phyloP scores from a whole-genome alignment of 495 filamentous ascomycete genomes.

The Lasiosphaeriaceae sp. region DNA sequence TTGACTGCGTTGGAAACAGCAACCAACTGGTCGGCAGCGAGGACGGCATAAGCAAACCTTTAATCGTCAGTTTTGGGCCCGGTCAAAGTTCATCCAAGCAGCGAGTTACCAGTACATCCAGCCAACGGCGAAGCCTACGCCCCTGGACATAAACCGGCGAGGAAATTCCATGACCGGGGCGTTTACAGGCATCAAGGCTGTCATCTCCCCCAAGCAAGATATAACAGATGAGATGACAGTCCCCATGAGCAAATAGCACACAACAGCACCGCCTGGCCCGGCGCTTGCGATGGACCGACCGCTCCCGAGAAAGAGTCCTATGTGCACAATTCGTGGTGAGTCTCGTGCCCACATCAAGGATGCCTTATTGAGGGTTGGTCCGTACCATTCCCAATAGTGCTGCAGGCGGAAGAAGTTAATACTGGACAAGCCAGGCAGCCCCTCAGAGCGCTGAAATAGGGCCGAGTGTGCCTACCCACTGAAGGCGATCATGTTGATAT shows the following conservation, averaged over 20 bases:
- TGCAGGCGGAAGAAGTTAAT: neutral
- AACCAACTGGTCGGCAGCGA: slow-evolving; percentile 40
- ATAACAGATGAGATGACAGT: slow-evolving; percentile 50
- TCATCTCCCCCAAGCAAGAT: slow-evolving; percentile 50
- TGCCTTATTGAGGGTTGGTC: neutral
- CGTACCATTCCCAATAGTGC: slow-evolving; percentile 36
- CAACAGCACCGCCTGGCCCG: slow-evolving; percentile 36
- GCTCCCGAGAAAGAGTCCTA: slow-evolving; percentile 36
- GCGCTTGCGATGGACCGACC: slow-evolving; percentile 32
- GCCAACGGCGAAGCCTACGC: slow-evolving; percentile 48
- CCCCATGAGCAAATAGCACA: slow-evolving; percentile 40
- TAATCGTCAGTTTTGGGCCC: neutral
- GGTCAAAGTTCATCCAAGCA: too few species aligned
- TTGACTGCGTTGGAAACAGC: slow-evolving; percentile 42
- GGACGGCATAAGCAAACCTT: slow-evolving; percentile 43
- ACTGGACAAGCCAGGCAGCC: neutral
- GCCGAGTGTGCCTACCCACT: slow-evolving; percentile 28
- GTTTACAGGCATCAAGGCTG: slow-evolving; percentile 47
- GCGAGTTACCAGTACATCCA: slow-evolving; percentile 59
- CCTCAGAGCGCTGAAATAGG: neutral
- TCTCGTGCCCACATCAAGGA: neutral
- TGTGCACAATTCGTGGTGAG: neutral
- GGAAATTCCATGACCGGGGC: slow-evolving; percentile 49
- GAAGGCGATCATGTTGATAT: slow-evolving; percentile 42
- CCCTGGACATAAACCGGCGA: slow-evolving; percentile 42